Conservation (phyloP, 2,329 filamentous ascomycete genomes). For the Verticillium nubilum region DNA sequence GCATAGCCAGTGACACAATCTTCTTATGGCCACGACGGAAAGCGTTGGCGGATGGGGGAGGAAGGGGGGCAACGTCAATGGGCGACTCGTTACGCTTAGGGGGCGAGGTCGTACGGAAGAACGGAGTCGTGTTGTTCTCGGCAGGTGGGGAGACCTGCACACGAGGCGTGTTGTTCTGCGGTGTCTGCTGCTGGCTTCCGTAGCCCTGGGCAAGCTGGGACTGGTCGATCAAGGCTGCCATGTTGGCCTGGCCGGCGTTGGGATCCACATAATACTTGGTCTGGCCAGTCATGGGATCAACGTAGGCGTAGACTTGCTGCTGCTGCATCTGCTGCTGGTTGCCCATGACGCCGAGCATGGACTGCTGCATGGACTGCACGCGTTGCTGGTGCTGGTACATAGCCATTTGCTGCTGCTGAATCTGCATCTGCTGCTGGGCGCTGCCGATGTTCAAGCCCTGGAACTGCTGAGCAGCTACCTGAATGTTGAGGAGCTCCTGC, state of each 20-base stretch:
- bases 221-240: constrained; percentile 35
- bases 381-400: constrained; percentile 39
- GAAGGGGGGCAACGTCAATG: constrained; percentile 63
- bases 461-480: constrained; percentile 77
- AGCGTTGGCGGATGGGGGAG: constrained; percentile 82
- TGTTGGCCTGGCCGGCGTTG: constrained; percentile 38
- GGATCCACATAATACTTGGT: constrained; percentile 75
- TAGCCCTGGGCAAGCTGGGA: constrained; percentile 22
- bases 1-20: constrained; percentile 66
- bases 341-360: constrained; percentile 13
- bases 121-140: constrained; percentile 43
- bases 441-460: constrained; percentile 67
- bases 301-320: constrained; percentile 70
- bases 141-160: constrained; percentile 80
- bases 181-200: constrained; percentile 46
- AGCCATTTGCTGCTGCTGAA: constrained; percentile 38
- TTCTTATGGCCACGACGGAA: constrained; percentile 96
- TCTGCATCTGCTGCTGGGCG: constrained; percentile 36
- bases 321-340: constrained; percentile 34
- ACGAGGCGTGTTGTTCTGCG: constrained; percentile 35
- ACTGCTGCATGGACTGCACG: constrained; percentile 41
- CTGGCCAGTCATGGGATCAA: constrained; percentile 82
- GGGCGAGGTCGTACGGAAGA: constrained; percentile 59
- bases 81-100: constrained; percentile 65
- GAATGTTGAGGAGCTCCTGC: constrained; percentile 82